Evolutionary conservation across 2,329 filamentous ascomycete genomes (phyloP), one percentile per base, ranked within the genome.

Genomic region (Colletotrichum sojae): DNA sequence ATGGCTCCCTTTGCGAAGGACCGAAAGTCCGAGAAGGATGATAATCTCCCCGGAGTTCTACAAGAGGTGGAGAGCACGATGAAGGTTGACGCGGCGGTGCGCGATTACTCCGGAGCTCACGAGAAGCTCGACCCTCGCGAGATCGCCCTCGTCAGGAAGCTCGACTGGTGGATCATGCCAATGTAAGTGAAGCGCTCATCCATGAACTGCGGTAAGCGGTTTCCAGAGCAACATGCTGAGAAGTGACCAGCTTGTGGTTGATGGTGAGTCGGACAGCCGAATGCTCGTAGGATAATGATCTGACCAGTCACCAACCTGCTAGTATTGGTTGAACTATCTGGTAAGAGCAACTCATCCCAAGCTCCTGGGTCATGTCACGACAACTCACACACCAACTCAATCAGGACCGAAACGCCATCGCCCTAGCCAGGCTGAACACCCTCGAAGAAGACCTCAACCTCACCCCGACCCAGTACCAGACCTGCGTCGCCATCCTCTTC

Each of bases 341-440:
- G 69, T 0, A 77, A 71, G 75, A 31, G 5, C 27, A 31, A 31
- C 27, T 31, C 9, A 9, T 31, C 27, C 27, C 27, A 9, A 9
- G 27, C 5, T 9, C 6, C 9, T 9, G 6, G 8, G 5, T 9
- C 6, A 9, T 31, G 2, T 31, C 27, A 31, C 6, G 5, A 10
- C 8, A 31, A 10, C 27, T 31, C 6, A 31, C 9, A 2, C 46
- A 18, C 46, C 9, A 3, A 4, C 1, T 12, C 43, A 18, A 46
- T 15, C 43, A 67, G 64, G 59, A 88, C 71, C 79, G 84, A 15
- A 87, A 86, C 64, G 86, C 89, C 46, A 88, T 90, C 72, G 88
- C 88, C 1, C 85, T 87, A 20, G 88, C 88, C 2, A 80, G 83
- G 43, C 74, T 90, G 20, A 85, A 87, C 62, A 85, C 84, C 0